Conservation (phyloP, 805 yeast genomes). For the Pichia phayaonensis region DNA sequence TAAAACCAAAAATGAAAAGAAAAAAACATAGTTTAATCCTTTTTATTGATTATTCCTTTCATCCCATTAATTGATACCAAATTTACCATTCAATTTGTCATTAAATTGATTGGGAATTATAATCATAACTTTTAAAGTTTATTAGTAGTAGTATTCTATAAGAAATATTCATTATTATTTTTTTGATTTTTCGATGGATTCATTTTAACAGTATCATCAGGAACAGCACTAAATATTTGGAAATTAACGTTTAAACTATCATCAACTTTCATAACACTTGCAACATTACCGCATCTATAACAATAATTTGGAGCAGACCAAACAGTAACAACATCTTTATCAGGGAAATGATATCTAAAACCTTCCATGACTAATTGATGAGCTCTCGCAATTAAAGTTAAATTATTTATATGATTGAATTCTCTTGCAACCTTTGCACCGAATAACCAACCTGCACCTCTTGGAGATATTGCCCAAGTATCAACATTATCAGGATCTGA, state of each 20-base stretch:
- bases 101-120: not conserved
- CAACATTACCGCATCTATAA: slow-evolving; percentile 96
- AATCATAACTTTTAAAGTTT: not conserved
- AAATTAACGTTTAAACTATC: slow-evolving; percentile 83
- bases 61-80: not conserved
- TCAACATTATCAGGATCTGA: slow-evolving; percentile 97
- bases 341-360: slow-evolving; percentile 91
- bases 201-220: slow-evolving; percentile 54
- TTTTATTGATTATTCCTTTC: not conserved
- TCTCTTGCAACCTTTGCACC: slow-evolving; percentile 92
- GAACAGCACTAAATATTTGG: slow-evolving; percentile 92
- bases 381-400: slow-evolving; percentile 86
- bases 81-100: not conserved
- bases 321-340: slow-evolving; percentile 93
- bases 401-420: slow-evolving; percentile 89
- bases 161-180: slow-evolving; percentile 32
- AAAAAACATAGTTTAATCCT: not conserved
- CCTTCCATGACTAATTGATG: slow-evolving; percentile 99
- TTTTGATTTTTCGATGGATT: slow-evolving; percentile 30
- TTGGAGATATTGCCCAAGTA: slow-evolving; percentile 95
- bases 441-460: slow-evolving; percentile 98
- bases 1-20: not conserved
- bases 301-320: slow-evolving; percentile 98
- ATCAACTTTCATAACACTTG: slow-evolving; percentile 94
- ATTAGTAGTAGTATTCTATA: slow-evolving; percentile 10